These are phyloP conservation scores for Claviceps digitariae DNA, from an alignment of 2,329 filamentous ascomycete species.

Conservation along the genomic window DNA sequence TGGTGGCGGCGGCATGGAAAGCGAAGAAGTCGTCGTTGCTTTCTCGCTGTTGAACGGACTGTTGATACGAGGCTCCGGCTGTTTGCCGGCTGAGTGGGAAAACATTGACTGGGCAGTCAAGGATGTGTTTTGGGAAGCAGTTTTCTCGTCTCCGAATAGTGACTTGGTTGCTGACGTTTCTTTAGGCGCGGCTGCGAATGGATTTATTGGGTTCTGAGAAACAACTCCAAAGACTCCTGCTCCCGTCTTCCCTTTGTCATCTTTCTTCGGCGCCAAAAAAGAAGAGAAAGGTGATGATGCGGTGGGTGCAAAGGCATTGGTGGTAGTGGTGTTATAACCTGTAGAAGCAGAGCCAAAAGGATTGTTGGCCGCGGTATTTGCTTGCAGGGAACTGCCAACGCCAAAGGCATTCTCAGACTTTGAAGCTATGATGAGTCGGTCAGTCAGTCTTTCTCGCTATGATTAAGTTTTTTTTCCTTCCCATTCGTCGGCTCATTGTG, in stretches of 20 bases:
- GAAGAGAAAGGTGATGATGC: neutral
- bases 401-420: slow-evolving; percentile 4
- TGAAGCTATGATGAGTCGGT: neutral
- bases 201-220: slow-evolving; percentile 4
- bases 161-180: slow-evolving; percentile 8
- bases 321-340: neutral
- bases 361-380: neutral
- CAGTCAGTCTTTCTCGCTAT: neutral
- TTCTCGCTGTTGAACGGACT: neutral
- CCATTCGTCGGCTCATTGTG: neutral
- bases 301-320: neutral
- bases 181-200: slow-evolving; percentile 10
- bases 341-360: slow-evolving; percentile 3
- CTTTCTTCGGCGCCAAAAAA: neutral
- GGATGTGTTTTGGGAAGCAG: neutral
- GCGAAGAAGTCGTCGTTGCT: neutral
- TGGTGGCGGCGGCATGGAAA: slow-evolving; percentile 5
- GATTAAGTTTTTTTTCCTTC: neutral
- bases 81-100: neutral
- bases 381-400: neutral
- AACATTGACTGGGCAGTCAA: neutral
- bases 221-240: neutral
- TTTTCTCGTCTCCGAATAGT: slow-evolving; percentile 3
- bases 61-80: neutral
- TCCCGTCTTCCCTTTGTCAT: neutral